Percentiles rank a stretch among this genome's conserved stretches.
Conservation (phyloP, 371 early-diverging fungal genomes). For the Funneliformis caledonium region DNA sequence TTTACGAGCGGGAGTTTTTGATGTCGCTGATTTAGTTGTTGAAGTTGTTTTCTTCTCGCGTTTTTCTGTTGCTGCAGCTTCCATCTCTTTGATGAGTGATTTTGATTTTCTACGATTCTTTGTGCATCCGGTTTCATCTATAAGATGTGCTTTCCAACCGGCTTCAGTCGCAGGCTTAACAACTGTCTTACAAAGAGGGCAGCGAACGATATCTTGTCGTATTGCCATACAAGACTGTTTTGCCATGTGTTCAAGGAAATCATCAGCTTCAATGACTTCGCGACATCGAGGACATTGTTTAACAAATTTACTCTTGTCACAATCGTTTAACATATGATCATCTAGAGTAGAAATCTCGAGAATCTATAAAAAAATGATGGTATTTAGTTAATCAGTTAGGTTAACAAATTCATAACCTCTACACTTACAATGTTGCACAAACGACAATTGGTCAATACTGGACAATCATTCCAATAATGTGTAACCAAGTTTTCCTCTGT, state of each 20-base stretch:
- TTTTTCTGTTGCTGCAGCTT: neutral
- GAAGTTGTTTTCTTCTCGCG: neutral
- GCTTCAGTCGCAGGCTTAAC: slow-evolving; percentile 63
- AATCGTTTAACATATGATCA: slow-evolving; percentile 70
- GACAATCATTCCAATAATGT: slow-evolving; percentile 82
- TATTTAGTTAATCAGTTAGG: neutral
- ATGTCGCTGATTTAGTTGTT: neutral
- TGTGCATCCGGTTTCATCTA: slow-evolving; percentile 61
- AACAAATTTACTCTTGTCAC: slow-evolving; percentile 63
- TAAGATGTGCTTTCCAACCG: slow-evolving; percentile 71
- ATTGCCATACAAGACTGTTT: slow-evolving; percentile 56
- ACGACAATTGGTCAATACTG: slow-evolving; percentile 71
- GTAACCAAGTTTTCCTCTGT: slow-evolving; percentile 74
- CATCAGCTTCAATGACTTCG: slow-evolving; percentile 63
- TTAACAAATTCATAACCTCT: neutral
- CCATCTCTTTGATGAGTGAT: neutral
- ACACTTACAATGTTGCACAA: slow-evolving; percentile 68
- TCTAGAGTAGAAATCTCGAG: slow-evolving; percentile 73
- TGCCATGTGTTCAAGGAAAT: slow-evolving; percentile 61
- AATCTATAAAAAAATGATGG: slow-evolving; percentile 53
- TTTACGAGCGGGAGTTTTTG: neutral
- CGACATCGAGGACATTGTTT: slow-evolving; percentile 70
- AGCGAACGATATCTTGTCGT: slow-evolving; percentile 52
- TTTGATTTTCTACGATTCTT: slow-evolving; percentile 46
- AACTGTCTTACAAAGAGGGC: slow-evolving; percentile 67